A percentile compares a stretch with the other conserved stretches of the same genome.
Evolutionary conservation across 2,329 filamentous ascomycete genomes (phyloP).

Genomic region (Didymella sp.): DNA sequence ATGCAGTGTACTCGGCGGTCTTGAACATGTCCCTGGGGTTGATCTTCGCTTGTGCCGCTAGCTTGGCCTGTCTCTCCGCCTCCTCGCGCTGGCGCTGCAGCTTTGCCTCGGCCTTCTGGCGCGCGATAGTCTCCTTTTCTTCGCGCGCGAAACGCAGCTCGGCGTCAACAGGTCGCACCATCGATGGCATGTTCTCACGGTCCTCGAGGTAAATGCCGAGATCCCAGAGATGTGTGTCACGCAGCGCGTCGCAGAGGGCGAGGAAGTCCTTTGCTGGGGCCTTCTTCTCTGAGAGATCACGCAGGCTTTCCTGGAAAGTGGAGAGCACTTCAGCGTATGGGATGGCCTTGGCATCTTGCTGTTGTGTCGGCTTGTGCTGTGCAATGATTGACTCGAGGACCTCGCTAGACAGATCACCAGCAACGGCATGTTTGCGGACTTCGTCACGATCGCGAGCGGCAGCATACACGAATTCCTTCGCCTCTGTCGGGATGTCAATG

Average conservation of each 20-base stretch:
- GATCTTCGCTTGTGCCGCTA: constrained; percentile 64
- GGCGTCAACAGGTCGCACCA: constrained; percentile 72
- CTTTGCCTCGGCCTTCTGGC: constrained; percentile 54
- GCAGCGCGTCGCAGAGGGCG: constrained; percentile 72
- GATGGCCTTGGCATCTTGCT: constrained; percentile 41
- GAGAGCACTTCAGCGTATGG: constrained; percentile 59
- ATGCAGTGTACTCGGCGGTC: constrained; percentile 70
- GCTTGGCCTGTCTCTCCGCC: constrained; percentile 61
- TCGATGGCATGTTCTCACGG: constrained; percentile 71
- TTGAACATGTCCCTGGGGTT: constrained; percentile 65
- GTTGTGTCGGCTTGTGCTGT: constrained; percentile 37
- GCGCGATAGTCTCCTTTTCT: constrained; percentile 59
- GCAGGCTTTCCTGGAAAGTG: constrained; percentile 68
- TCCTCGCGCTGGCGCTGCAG: constrained; percentile 66
- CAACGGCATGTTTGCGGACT: constrained; percentile 63
- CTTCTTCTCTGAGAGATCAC: constrained; percentile 57
- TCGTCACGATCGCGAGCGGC: constrained; percentile 64
- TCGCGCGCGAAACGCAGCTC: constrained; percentile 62
- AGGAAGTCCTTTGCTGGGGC: constrained; percentile 75
- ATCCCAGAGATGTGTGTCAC: constrained; percentile 81
- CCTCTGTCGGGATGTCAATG: constrained; percentile 65
- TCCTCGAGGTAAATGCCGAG: constrained; percentile 90
- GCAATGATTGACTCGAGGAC: constrained; percentile 50
- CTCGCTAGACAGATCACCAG: constrained; percentile 45
- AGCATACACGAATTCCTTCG: constrained; percentile 67